phyloP scores from a whole-genome alignment of 352 stramenopile genomes.

The Globisporangium perplexum region DNA sequence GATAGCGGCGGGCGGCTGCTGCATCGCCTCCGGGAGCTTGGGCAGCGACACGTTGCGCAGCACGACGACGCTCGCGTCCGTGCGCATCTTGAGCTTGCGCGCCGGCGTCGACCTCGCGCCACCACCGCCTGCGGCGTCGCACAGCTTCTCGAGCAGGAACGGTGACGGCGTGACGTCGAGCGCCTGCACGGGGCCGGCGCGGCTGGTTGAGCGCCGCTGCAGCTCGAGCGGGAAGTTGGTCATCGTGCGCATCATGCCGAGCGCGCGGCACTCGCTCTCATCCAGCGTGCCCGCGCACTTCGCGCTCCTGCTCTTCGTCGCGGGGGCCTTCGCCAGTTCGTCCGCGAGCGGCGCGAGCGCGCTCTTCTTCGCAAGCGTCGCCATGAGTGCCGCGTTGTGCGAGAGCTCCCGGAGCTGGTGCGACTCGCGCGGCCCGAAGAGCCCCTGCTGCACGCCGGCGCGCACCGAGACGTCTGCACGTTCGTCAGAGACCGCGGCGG shows the following conservation, averaged over 20 bases:
- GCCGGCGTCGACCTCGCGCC: conserved; percentile 36
- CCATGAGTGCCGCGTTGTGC: conserved; percentile 16
- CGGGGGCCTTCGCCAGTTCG: neutral
- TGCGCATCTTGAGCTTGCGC: conserved; percentile 15
- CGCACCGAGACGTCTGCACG: conserved; percentile 25
- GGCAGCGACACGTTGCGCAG: conserved; percentile 34
- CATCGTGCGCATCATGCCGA: conserved; percentile 17
- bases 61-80: conserved; percentile 32
- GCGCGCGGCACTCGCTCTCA: conserved; percentile 13
- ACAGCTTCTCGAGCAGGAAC: conserved; percentile 35
- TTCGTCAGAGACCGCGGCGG: no score
- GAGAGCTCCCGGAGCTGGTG: conserved; percentile 26
- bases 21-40: conserved; percentile 12
- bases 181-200: conserved; percentile 10
- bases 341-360: conserved; percentile 16
- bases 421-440: conserved; percentile 41
- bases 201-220: conserved; percentile 19
- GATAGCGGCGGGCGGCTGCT: no score
- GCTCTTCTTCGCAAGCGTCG: conserved; percentile 20
- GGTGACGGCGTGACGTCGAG: conserved; percentile 31
- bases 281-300: neutral
- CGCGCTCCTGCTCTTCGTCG: conserved; percentile 1
- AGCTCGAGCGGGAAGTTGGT: conserved; percentile 41
- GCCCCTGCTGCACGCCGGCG: conserved; percentile 24
- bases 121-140: neutral